Evolutionary conservation across 2,329 filamentous ascomycete species (phyloP), one percentile per base, ranked within the genome.

Genomic region (Lithohypha guttulata): DNA sequence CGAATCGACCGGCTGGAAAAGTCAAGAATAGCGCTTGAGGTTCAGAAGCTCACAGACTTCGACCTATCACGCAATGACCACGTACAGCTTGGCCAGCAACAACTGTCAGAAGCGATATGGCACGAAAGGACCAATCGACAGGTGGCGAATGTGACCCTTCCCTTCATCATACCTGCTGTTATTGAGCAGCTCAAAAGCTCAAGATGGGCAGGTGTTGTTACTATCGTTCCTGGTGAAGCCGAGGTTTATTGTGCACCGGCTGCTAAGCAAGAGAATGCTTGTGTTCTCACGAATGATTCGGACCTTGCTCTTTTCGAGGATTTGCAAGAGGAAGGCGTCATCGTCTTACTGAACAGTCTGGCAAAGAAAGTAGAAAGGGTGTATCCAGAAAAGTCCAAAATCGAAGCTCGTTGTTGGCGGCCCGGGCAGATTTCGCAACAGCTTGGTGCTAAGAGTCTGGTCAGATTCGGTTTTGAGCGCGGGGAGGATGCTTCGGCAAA

Each of bases 211-310:
- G 44, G 54, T 2, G 50, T 61, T 4, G 69, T 66, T 0, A 61
- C 66, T 17, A 67, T 91, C 9, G 79, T 93, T 0, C 77, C 84
- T 0, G 86, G 83, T 1, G 89, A 96, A 60, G 89, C 89, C 1
- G 89, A 96, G 55, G 61, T 69, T 17, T 91, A 76, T 60, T 94
- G 86, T 56, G 85, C 84, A 2, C 61, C 69, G 10, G 68, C 77
- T 38, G 69, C 83, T 5, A 66, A 66, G n/a, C 46, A 62, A 2
- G 54, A 66, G 20, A 75, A 73, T 1, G 63, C 66, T 2, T 70
- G 85, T 10, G 64, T 78, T 19, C 60, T 95, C 5, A 93, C 85
- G 0, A 79, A 77, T n/a, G 89, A 96, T 53, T 93, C 86, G 0
- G 89, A 96, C 54, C 68, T 95, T 6, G 64, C 93, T 1, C 69